Percentiles rank a stretch among this genome's conserved stretches.
Conservation (phyloP, 768 basidiomycete genomes). For the Lanmaoa rubissima region DNA sequence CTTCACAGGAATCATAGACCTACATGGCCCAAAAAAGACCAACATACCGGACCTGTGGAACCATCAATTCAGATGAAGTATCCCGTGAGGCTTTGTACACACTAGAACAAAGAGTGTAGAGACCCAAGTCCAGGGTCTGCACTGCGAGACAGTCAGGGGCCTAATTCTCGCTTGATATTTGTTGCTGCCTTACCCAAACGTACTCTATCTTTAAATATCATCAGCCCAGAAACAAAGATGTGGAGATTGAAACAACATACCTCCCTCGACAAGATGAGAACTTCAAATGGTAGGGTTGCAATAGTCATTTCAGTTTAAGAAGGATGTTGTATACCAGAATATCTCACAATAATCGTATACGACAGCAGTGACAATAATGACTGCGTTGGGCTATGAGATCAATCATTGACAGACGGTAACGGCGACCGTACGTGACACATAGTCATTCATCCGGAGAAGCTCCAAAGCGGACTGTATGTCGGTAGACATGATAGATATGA, state of each 20-base stretch:
- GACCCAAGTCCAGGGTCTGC: background rate
- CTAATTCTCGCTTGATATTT: background rate
- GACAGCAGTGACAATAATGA: background rate
- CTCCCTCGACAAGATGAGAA: constrained; percentile 3
- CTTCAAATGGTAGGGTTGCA: background rate
- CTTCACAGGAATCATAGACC: background rate
- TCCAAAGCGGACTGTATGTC: background rate
- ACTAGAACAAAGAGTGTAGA: background rate
- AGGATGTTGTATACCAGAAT: background rate
- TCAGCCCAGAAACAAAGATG: background rate
- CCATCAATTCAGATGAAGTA: background rate
- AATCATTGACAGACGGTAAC: background rate
- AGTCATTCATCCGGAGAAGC: background rate
- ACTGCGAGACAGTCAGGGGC: background rate
- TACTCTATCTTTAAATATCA: background rate
- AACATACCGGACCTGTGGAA: no score
- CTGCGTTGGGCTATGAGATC: background rate
- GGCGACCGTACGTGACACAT: background rate
- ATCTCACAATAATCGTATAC: no score
- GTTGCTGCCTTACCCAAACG: background rate
- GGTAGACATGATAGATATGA: background rate
- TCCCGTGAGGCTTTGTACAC: background rate
- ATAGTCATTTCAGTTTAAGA: background rate
- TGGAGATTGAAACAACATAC: background rate
- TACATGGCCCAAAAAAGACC: no score